These are phyloP conservation scores for Xylariaceae sp. DNA, from an alignment of 2,329 filamentous ascomycete species.

Conservation along the genomic window DNA sequence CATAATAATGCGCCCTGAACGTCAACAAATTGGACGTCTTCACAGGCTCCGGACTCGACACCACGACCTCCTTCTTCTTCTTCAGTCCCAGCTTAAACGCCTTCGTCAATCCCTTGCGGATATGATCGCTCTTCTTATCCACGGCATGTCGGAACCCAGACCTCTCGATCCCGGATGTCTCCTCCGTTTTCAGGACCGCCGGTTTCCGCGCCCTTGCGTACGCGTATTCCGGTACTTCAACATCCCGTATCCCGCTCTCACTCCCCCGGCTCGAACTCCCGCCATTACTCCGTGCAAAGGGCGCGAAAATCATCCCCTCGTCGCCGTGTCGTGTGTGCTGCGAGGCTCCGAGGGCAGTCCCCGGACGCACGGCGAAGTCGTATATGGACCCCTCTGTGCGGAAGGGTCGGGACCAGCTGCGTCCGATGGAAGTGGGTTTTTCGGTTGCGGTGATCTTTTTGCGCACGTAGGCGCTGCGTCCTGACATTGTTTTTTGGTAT, in stretches of 20 bases:
- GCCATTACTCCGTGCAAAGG: slow-evolving; percentile 29
- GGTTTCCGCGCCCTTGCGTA: slow-evolving; percentile 41
- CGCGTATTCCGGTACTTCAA: slow-evolving; percentile 38
- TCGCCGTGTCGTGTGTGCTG: slow-evolving; percentile 37
- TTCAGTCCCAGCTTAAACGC: slow-evolving; percentile 48
- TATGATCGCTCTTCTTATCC: slow-evolving; percentile 52
- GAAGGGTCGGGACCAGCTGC: slow-evolving; percentile 29
- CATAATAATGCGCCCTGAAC: slow-evolving; percentile 29
- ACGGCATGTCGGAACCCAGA: slow-evolving; percentile 48
- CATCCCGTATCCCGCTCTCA: slow-evolving; percentile 33
- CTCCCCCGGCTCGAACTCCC: slow-evolving; percentile 39
- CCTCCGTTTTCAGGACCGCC: slow-evolving; percentile 41
- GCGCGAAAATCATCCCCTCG: slow-evolving; percentile 31
- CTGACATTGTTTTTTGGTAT: slow-evolving; percentile 45
- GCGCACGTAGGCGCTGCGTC: slow-evolving; percentile 53
- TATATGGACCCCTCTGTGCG: slow-evolving; percentile 23
- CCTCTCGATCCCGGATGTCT: slow-evolving; percentile 50
- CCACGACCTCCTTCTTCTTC: slow-evolving; percentile 36
- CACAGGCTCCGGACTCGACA: slow-evolving; percentile 30
- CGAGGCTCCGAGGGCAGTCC: slow-evolving; percentile 39
- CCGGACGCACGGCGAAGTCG: slow-evolving; percentile 36
- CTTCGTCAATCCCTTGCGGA: slow-evolving; percentile 49
- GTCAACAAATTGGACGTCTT: slow-evolving; percentile 34
- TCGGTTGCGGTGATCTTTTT: slow-evolving; percentile 52
- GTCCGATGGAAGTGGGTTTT: slow-evolving; percentile 8